Evolutionary conservation across 1,139 yeast species (phyloP).

Genomic region (Nadsonia commutata): DNA sequence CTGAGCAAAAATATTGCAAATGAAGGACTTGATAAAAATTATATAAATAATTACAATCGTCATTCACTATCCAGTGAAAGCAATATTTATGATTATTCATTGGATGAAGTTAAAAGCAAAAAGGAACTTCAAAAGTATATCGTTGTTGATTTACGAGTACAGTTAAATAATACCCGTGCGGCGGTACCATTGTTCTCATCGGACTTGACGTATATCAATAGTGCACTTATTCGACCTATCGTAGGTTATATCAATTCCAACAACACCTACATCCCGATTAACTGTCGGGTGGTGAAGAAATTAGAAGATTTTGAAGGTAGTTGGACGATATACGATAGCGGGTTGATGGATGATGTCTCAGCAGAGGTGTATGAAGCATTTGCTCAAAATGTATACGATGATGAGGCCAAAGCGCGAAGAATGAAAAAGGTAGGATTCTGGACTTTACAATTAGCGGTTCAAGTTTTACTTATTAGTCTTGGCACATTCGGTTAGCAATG

Average conservation of each 20-base stretch:
- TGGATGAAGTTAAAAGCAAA: not conserved
- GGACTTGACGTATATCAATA: slow-evolving; percentile 75
- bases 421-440: slow-evolving; percentile 82
- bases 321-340: slow-evolving; percentile 89
- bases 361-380: slow-evolving; percentile 85
- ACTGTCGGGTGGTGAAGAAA: slow-evolving; percentile 70
- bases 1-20: no score
- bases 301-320: slow-evolving; percentile 80
- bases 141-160: slow-evolving; percentile 63
- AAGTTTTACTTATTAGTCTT: slow-evolving; percentile 64
- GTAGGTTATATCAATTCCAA: slow-evolving; percentile 88
- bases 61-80: not conserved
- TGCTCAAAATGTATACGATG: slow-evolving; percentile 78
- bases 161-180: slow-evolving; percentile 75
- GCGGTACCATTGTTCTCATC: slow-evolving; percentile 73
- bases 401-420: slow-evolving; percentile 56
- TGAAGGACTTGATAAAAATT: no score
- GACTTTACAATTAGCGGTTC: slow-evolving; percentile 77
- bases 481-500: slow-evolving; percentile 42
- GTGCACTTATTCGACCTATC: slow-evolving; percentile 84
- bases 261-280: slow-evolving; percentile 77
- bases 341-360: slow-evolving; percentile 81
- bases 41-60: not conserved
- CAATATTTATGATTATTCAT: not conserved
- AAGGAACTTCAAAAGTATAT: slow-evolving; percentile 36